phyloP scores from a whole-genome alignment of 176 grass and related monocot genomes.

The Panicum miliaceum region DNA sequence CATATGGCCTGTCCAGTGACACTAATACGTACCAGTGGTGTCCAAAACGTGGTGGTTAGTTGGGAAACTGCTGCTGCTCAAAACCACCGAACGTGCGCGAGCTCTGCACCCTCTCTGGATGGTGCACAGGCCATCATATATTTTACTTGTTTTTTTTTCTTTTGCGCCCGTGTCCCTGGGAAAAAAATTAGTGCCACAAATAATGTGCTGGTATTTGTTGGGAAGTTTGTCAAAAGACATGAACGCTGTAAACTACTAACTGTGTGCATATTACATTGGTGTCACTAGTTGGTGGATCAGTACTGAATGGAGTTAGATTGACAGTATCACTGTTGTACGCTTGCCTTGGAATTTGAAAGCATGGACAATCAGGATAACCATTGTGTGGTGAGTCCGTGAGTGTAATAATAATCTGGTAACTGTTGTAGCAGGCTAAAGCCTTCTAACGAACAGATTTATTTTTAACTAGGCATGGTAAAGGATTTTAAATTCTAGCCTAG shows the following conservation, averaged over 20 bases:
- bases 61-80: neutral
- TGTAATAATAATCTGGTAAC: neutral
- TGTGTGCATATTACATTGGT: no score
- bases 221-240: neutral
- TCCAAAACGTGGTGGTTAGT: slow-evolving; percentile 5
- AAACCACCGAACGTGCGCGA: neutral
- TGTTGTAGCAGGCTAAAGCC: neutral
- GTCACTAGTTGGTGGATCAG: neutral
- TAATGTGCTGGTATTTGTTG: neutral
- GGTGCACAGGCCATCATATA: neutral
- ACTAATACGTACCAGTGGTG: neutral
- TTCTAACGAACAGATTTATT: neutral
- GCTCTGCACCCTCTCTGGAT: neutral
- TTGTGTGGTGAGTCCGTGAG: neutral
- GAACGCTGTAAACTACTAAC: neutral
- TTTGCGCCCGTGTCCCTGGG: no score
- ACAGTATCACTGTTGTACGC: neutral
- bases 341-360: neutral
- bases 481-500: no score
- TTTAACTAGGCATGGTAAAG: no score
- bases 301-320: neutral
- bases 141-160: no score
- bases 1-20: slow-evolving; percentile 4
- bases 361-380: neutral
- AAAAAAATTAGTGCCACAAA: no score